phyloP scores from a whole-genome alignment of 2,329 filamentous ascomycete genomes.

The Colletotrichum limetticola region DNA sequence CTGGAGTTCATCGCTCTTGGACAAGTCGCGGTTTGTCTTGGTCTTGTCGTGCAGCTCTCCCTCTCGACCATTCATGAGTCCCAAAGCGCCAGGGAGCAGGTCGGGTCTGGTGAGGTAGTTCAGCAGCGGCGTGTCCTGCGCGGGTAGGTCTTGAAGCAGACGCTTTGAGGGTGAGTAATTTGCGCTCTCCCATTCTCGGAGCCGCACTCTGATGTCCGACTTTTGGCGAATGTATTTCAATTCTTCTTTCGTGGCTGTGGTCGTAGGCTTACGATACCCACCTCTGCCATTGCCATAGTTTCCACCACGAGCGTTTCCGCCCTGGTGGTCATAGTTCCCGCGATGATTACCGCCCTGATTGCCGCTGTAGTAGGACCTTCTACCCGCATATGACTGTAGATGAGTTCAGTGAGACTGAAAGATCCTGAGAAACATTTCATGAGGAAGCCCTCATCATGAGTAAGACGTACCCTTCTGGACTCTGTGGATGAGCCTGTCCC shows the following conservation, averaged over 20 bases:
- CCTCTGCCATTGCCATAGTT: slow-evolving; percentile 14
- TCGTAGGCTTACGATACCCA: neutral
- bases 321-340: neutral
- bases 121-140: slow-evolving; percentile 38
- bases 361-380: neutral
- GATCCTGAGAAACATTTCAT: neutral
- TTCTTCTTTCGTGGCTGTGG: neutral
- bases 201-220: slow-evolving; percentile 50
- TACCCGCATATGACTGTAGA: neutral
- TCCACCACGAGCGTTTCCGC: neutral
- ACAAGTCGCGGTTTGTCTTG: slow-evolving; percentile 41
- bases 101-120: slow-evolving; percentile 51
- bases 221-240: slow-evolving; percentile 7
- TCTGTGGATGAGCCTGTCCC: neutral
- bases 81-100: slow-evolving; percentile 37
- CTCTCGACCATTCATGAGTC: slow-evolving; percentile 39
- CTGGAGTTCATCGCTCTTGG: slow-evolving; percentile 49
- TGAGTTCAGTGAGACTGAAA: neutral
- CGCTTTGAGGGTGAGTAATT: slow-evolving; percentile 42
- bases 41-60: slow-evolving; percentile 34
- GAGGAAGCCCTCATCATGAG: neutral
- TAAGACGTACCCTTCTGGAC: slow-evolving; percentile 8
- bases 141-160: slow-evolving; percentile 43
- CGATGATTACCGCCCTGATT: neutral
- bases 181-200: slow-evolving; percentile 54